phyloP scores from a whole-genome alignment of 495 filamentous ascomycete genomes.

The Jackrogersella minutella region DNA sequence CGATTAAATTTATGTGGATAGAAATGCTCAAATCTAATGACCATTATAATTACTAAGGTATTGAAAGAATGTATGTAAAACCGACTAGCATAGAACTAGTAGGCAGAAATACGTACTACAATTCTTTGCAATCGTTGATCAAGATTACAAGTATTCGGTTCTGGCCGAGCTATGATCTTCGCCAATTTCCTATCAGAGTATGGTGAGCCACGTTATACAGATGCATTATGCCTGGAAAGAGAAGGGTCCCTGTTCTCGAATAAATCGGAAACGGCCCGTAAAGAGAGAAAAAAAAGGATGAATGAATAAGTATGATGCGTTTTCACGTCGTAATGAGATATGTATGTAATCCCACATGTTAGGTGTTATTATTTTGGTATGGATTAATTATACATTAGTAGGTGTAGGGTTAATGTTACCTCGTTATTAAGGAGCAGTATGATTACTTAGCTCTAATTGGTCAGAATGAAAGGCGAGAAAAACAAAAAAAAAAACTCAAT shows the following conservation, averaged over 20 bases:
- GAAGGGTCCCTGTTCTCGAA: conserved; percentile 18
- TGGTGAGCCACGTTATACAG: conserved; percentile 16
- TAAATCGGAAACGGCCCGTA: conserved; percentile 20
- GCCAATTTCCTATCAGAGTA: conserved; percentile 26
- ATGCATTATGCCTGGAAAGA: conserved; percentile 13
- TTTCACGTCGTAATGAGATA: conserved; percentile 8
- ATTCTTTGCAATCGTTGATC: neutral
- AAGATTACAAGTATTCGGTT: conserved; percentile 3
- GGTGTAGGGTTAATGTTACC: no score
- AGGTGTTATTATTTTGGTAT: no score
- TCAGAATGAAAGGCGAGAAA: conserved; percentile 1
- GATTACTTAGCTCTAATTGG: neutral
- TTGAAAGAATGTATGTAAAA: neutral
- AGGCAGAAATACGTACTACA: neutral
- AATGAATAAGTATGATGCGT: conserved; percentile 4
- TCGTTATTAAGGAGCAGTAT: neutral
- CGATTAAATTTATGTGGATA: conserved; percentile 22
- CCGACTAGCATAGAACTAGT: neutral
- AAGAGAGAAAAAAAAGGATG: neutral
- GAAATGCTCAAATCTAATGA: neutral
- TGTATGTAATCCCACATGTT: conserved; percentile 16
- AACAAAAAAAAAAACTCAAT: conserved; percentile 2
- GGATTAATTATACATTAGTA: no score
- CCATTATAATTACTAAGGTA: conserved; percentile 14
- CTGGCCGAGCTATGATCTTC: conserved; percentile 13